Base-by-base conservation (phyloP, 176 grass and related monocot genomes). In the Phyllostachys edulis region DNA sequence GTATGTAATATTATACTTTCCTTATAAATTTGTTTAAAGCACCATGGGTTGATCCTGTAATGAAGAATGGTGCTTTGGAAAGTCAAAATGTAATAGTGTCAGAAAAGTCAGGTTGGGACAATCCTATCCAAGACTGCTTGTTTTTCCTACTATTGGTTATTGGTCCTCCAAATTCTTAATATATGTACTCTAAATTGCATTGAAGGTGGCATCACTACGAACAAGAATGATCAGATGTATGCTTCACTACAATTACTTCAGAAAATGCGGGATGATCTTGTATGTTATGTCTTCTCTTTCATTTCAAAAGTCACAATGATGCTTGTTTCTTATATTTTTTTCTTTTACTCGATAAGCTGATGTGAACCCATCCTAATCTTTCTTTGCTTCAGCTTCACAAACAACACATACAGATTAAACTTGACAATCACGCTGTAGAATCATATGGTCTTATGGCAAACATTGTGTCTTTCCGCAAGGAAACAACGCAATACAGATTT, bases 301-400 rank as follows among this genome's bases (percentile, higher is more conserved):
- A 62, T 70, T 69, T 23, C 24, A 18, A 9, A 36, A 1, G 10
- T 49, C 56, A 37, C 21, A 71, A 44, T 71, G 67, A 38, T 63
- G 59, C 67, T 37, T 54, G 7, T 57, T 69, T 46, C 39, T 32
- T 60, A 21, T 62, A 60, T 24, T 29, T 18, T 18, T 45, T 62
- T 68, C 36, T 50, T 56, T 55, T 51, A 63, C 20, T 80, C 68
- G 36, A 45, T 55, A 44, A 81, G 40, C 23, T 61, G 17, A 20
- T 70, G 57, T 41, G 57, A 52, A 32, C 41, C 29, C 67, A 56
- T 59, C 13, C 38, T 61, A 11, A 49, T 73, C 29, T 74, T n/a
- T 41, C 39, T 69, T 59, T 75, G 5, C 63, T 78, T 47, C 82
- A 90, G 89, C 62, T 65, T 84, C 61, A 6, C 39, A 46, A 84